phyloP scores from a whole-genome alignment of 495 filamentous ascomycete genomes.

The Lepraria neglecta region DNA sequence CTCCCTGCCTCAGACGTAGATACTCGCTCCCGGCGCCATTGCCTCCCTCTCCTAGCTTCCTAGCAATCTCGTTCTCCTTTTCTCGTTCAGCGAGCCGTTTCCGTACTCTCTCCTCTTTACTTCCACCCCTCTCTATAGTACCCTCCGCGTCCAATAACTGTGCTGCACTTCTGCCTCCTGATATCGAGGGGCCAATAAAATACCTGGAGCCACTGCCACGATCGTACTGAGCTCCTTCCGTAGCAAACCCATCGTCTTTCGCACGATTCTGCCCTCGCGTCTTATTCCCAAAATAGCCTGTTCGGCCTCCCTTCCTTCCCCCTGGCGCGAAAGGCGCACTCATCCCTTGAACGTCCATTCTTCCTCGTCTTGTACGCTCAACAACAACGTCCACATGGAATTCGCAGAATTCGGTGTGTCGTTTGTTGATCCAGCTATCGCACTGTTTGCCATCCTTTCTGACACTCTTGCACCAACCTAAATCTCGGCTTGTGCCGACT shows the following conservation, averaged over 20 bases:
- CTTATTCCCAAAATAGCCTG: constrained; percentile 43
- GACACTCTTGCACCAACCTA: constrained; percentile 79
- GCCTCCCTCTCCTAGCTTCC: constrained; percentile 57
- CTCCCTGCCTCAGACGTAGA: constrained; percentile 44
- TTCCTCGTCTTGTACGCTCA: constrained; percentile 57
- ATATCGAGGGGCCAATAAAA: constrained; percentile 42
- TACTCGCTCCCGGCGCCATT: constrained; percentile 72
- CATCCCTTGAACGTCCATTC: constrained; percentile 73
- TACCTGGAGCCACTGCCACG: constrained; percentile 49
- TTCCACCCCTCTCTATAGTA: constrained; percentile 43
- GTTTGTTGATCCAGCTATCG: constrained; percentile 74
- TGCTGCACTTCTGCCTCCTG: constrained; percentile 48
- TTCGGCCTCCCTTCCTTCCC: constrained; percentile 40
- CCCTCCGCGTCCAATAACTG: constrained; percentile 64
- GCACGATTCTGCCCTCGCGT: constrained; percentile 29
- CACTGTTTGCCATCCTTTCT: constrained; percentile 81
- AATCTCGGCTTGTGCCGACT: constrained; percentile 74
- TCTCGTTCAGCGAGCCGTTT: constrained; percentile 64
- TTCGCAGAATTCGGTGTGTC: constrained; percentile 86
- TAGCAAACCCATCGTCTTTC: constrained; percentile 34
- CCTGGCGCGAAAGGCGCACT: constrained; percentile 41
- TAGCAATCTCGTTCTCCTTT: constrained; percentile 73
- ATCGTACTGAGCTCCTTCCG: constrained; percentile 54
- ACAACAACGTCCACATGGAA: constrained; percentile 81
- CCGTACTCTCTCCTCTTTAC: constrained; percentile 61